Conservation (phyloP, 2,329 filamentous ascomycete genomes). For the Xylariaceae sp. region DNA sequence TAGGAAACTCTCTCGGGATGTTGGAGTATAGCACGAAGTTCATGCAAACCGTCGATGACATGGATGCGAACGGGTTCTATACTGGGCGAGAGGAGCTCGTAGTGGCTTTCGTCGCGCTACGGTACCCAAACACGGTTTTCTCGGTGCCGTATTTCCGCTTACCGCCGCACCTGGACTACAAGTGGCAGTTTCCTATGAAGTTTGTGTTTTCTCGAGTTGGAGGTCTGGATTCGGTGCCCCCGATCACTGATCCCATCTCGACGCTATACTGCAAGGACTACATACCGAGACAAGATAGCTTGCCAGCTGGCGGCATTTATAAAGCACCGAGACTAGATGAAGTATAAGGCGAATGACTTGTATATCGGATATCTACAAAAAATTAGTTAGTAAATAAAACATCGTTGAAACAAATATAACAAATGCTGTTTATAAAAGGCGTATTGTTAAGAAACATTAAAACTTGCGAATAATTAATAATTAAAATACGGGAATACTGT, state of each 20-base stretch:
- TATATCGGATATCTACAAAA: too few relatives aligned
- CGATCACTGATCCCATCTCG: constrained; percentile 20
- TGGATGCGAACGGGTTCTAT: constrained; percentile 24
- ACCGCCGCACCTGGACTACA: constrained; percentile 16
- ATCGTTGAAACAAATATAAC: too few relatives aligned
- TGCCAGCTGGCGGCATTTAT: constrained; percentile 18
- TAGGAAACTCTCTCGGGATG: constrained; percentile 25
- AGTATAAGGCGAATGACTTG: too few relatives aligned
- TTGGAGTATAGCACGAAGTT: constrained; percentile 24
- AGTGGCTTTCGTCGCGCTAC: constrained; percentile 19
- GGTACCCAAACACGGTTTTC: constrained; percentile 25
- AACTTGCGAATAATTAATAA: too few relatives aligned
- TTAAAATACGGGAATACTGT: too few relatives aligned
- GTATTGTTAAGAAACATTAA: too few relatives aligned
- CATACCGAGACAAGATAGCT: constrained; percentile 5
- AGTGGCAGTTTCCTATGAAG: constrained; percentile 24
- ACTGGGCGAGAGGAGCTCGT: constrained; percentile 25
- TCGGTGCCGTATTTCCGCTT: constrained; percentile 23
- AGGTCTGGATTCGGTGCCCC: constrained; percentile 18
- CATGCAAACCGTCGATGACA: constrained; percentile 28
- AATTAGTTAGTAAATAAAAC: too few relatives aligned
- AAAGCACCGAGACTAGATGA: background rate
- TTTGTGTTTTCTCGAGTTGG: constrained; percentile 19
- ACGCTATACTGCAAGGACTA: constrained; percentile 18
- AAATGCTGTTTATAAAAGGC: too few relatives aligned